phyloP scores from a whole-genome alignment of 2,329 filamentous ascomycete species.

The Akanthomyces muscarius region DNA sequence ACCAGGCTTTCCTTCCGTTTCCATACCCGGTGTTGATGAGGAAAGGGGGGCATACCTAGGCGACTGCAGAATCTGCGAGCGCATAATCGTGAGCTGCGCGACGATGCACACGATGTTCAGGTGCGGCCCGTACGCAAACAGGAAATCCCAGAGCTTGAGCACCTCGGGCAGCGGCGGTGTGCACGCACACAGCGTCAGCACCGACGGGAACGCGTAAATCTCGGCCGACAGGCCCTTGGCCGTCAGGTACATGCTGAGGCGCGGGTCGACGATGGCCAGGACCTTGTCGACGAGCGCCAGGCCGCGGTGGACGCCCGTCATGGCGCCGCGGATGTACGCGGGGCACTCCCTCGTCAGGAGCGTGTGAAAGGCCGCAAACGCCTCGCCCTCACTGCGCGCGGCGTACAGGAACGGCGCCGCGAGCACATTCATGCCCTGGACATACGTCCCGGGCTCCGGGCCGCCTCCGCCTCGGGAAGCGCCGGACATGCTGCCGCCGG shows the following conservation, averaged over 20 bases:
- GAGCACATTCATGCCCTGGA: conserved; percentile 98
- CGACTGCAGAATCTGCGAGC: conserved; percentile 77
- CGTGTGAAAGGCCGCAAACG: conserved; percentile 84
- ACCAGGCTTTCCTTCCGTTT: not conserved
- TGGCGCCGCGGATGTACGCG: conserved; percentile 89
- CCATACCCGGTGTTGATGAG: too few species aligned
- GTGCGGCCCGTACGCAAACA: conserved; percentile 93
- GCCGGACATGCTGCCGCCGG: conserved; percentile 6
- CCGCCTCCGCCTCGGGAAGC: conserved; percentile 34
- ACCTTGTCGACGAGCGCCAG: conserved; percentile 89
- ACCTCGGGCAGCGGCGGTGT: conserved; percentile 94
- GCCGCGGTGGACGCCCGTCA: conserved; percentile 95
- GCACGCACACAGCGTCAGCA: conserved; percentile 90
- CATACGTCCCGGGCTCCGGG: conserved; percentile 76
- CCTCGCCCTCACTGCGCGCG: conserved; percentile 89
- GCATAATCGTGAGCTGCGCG: conserved; percentile 84
- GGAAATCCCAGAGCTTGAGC: conserved; percentile 89
- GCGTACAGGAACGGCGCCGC: conserved; percentile 94
- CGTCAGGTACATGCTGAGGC: conserved; percentile 77
- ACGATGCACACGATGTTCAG: conserved; percentile 96
- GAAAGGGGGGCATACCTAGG: conserved; percentile 58
- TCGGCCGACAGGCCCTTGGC: conserved; percentile 86
- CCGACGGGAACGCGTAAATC: conserved; percentile 94
- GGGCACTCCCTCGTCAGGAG: conserved; percentile 86
- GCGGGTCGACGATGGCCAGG: conserved; percentile 84